These are phyloP conservation scores for Terfezia claveryi DNA, from an alignment of 495 filamentous ascomycete genomes.

Conservation along the genomic window DNA sequence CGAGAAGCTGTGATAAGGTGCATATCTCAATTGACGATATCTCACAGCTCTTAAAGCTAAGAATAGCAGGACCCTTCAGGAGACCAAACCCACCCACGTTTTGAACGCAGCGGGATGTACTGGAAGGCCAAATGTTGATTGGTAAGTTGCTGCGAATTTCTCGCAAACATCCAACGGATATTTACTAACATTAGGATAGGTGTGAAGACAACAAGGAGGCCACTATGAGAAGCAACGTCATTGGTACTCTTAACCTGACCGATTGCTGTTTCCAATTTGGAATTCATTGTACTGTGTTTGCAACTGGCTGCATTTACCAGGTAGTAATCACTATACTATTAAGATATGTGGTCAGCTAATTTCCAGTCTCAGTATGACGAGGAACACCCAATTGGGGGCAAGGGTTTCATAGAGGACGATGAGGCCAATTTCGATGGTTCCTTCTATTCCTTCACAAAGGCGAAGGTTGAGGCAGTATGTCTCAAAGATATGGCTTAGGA, in stretches of 20 bases:
- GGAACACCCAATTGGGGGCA: constrained; percentile 33
- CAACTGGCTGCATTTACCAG: constrained; percentile 41
- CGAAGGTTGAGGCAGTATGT: constrained; percentile 38
- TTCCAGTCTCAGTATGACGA: constrained; percentile 25
- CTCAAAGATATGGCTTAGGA: constrained; percentile 1
- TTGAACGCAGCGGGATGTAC: constrained; percentile 43
- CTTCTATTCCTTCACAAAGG: constrained; percentile 45
- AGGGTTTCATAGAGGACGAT: constrained; percentile 39
- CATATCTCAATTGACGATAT: not conserved
- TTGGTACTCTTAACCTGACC: constrained; percentile 39
- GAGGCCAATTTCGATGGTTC: constrained; percentile 40
- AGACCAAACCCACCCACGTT: constrained; percentile 38
- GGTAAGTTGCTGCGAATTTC: constrained; percentile 14
- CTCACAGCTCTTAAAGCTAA: constrained; percentile 16
- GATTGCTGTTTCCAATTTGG: constrained; percentile 34
- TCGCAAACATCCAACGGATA: not conserved
- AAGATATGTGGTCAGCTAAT: constrained; percentile 2
- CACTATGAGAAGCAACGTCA: constrained; percentile 40
- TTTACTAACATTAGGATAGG: not conserved
- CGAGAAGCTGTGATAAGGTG: constrained; percentile 29
- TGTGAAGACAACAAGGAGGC: constrained; percentile 45
- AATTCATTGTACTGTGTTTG: constrained; percentile 41
- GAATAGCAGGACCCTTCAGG: constrained; percentile 21
- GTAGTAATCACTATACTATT: constrained; percentile 2
- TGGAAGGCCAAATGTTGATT: constrained; percentile 47